Conservation (phyloP, 2,329 filamentous ascomycete genomes). For the Drechslerella coelobrocha region DNA sequence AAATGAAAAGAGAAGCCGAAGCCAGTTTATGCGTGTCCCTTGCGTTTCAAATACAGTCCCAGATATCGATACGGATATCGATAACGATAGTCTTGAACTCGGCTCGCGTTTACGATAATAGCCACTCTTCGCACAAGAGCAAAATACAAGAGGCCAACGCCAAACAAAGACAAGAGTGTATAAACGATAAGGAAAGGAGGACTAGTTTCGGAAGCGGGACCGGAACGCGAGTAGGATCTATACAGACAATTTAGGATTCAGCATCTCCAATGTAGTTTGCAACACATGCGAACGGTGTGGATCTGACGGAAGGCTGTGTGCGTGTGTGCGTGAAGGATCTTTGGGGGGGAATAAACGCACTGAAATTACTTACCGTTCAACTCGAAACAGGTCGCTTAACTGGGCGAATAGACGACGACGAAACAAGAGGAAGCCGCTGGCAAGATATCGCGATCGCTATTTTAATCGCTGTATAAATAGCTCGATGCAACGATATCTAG, state of each 20-base stretch:
- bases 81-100: slow-evolving; percentile 16
- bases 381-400: slow-evolving; percentile 43
- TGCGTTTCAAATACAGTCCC: slow-evolving; percentile 39
- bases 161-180: slow-evolving; percentile 40
- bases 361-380: slow-evolving; percentile 46
- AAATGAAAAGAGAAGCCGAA: slow-evolving; percentile 28
- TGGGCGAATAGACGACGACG: slow-evolving; percentile 41
- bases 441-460: slow-evolving; percentile 19
- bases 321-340: slow-evolving; percentile 44
- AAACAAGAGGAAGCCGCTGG: slow-evolving; percentile 1
- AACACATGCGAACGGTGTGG: slow-evolving; percentile 35
- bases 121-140: slow-evolving; percentile 11
- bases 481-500: background rate
- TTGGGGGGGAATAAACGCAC: slow-evolving; percentile 22
- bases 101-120: slow-evolving; percentile 33
- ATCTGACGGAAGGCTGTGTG: slow-evolving; percentile 36
- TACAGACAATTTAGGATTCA: slow-evolving; percentile 40
- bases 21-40: slow-evolving; percentile 23
- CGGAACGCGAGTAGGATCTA: slow-evolving; percentile 41
- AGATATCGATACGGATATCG: slow-evolving; percentile 21
- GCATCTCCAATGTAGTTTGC: slow-evolving; percentile 7
- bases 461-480: slow-evolving; percentile 10
- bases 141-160: slow-evolving; percentile 25
- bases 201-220: slow-evolving; percentile 11
- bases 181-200: slow-evolving; percentile 30